Conservation (phyloP, 805 yeast genomes). For the Yarrowia osloensis region DNA sequence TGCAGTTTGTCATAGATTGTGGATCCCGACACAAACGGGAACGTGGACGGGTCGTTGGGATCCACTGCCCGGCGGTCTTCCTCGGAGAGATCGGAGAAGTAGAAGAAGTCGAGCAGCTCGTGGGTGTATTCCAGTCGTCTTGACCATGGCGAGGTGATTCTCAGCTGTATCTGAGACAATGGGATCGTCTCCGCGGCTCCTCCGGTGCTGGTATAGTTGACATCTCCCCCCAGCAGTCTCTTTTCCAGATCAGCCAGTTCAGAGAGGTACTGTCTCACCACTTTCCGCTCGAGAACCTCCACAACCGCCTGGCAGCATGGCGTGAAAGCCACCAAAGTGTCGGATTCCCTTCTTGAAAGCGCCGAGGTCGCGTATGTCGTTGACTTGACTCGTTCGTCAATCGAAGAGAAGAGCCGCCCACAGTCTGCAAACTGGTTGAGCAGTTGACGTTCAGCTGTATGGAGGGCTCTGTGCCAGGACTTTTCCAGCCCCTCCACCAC, state of each 20-base stretch:
- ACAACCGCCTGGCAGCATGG: constrained; percentile 25
- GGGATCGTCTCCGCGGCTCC: constrained; percentile 17
- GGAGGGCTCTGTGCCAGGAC: constrained; percentile 30
- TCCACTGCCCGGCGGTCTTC: neutral
- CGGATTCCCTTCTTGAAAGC: constrained; percentile 30
- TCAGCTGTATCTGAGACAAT: neutral
- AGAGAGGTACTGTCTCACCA: constrained; percentile 15
- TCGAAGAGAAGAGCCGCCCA: constrained; percentile 33
- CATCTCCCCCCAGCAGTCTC: constrained; percentile 31
- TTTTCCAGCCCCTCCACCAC: constrained; percentile 1
- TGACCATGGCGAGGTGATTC: constrained; percentile 5
- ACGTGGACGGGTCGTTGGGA: neutral
- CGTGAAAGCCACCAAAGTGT: constrained; percentile 33
- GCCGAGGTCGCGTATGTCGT: constrained; percentile 14
- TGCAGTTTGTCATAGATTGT: neutral
- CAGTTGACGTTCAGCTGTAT: constrained; percentile 34
- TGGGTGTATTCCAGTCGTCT: constrained; percentile 9
- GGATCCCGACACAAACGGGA: constrained; percentile 19
- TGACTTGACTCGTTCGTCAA: constrained; percentile 22
- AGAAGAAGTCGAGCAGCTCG: constrained; percentile 14
- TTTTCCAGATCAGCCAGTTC: constrained; percentile 31
- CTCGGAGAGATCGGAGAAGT: neutral
- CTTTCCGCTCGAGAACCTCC: neutral
- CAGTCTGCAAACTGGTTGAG: constrained; percentile 33
- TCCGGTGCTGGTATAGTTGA: constrained; percentile 32